Evolutionary conservation across 805 yeast genomes (phyloP).

Genomic region (Wickerhamomyces alni): DNA sequence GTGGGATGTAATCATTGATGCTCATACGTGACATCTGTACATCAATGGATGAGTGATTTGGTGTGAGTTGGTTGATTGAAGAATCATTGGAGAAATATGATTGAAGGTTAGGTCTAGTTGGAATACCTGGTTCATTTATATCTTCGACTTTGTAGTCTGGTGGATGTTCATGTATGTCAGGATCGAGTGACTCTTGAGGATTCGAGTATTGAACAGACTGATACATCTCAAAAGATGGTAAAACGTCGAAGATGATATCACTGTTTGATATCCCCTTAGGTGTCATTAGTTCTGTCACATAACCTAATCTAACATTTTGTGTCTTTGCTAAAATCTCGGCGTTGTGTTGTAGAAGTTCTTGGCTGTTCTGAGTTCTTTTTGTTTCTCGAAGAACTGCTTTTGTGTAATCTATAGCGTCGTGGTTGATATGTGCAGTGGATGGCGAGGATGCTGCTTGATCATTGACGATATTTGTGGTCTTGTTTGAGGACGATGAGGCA

Average conservation of each 20-base stretch:
- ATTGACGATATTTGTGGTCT: neutral
- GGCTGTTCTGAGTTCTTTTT: neutral
- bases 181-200: neutral
- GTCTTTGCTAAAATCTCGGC: neutral
- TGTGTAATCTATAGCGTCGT: neutral
- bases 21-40: too few relatives aligned
- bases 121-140: too few relatives aligned
- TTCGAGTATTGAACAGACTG: neutral
- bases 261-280: neutral
- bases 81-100: neutral
- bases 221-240: neutral
- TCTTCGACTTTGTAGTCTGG: neutral
- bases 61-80: neutral
- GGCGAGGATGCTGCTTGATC: neutral
- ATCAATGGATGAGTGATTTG: neutral
- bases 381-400: neutral
- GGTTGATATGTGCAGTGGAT: neutral
- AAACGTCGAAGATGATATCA: neutral
- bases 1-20: too few relatives aligned
- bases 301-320: neutral
- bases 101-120: too few relatives aligned
- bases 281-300: neutral
- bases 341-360: neutral
- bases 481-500: neutral
- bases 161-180: neutral